Evolutionary conservation across 208 protist species (phyloP), one percentile per base, ranked within the genome.

Genomic region (Crithidia sp.): DNA sequence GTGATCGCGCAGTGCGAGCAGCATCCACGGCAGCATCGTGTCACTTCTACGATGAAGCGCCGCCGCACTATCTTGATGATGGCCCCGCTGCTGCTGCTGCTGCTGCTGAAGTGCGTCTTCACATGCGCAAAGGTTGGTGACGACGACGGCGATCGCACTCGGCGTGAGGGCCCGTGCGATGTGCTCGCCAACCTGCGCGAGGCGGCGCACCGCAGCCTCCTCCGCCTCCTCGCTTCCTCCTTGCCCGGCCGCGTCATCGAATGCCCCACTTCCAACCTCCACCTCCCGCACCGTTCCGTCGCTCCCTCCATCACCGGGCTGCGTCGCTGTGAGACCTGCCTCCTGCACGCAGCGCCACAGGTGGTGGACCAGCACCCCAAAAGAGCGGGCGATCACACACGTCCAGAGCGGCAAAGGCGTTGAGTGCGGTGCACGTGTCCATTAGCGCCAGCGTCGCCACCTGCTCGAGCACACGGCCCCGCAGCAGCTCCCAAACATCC

Each of bases 401-500:
- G 79, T 96, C 91, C n/a, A 96, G 81, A 5, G 79, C 81, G 9
- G 91, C 83, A 64, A 96, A 94, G 6, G 68, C 87, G 71, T 92
- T 93, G 41, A 87, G 61, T 13, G 91, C 91, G 6, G 52, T 66
- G 45, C 91, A 50, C 8, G 82, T 79, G 59, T 92, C 82, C 12
- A 65, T 55, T 14, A 82, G 37, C 47, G 74, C 47, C 53, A 74
- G 50, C 16, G 43, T 64, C 16, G 54, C 40, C 28, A 55, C 77
- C 36, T 83, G 68, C 49, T 79, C 76, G 64, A 94, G 70, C 41
- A 96, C 56, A 13, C 91, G 88, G 28, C 55, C 63, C 13, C 91
- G 82, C 63, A 96, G 70, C 45, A 88, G 75, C 66, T 94, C 87
- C 91, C 91, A 96, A 2, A 88, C 89, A 74, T 96, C 91, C 6